These are phyloP conservation scores for Hansfordia pulvinata DNA, from an alignment of 2,329 filamentous ascomycete species.

Conservation along the genomic window DNA sequence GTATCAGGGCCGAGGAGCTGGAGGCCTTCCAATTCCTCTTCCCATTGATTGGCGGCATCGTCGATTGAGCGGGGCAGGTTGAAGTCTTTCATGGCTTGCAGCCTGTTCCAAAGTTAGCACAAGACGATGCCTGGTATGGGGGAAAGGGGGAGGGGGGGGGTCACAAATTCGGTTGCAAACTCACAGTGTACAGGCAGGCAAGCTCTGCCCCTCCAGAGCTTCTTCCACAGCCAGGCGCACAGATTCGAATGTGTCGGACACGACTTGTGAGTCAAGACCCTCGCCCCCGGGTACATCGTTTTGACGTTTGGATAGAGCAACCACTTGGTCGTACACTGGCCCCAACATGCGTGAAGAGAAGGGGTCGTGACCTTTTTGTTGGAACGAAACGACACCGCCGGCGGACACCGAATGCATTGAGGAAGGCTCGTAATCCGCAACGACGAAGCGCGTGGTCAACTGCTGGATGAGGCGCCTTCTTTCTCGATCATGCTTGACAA, in stretches of 20 bases:
- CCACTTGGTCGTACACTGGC: no score
- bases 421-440: neutral
- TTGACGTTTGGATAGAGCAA: no score
- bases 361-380: no score
- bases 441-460: conserved; percentile 1
- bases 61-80: conserved; percentile 5
- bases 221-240: neutral
- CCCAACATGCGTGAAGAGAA: no score
- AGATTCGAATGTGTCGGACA: neutral
- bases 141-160: no score
- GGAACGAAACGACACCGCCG: no score
- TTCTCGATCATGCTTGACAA: no score
- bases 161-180: no score
- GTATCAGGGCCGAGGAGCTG: conserved; percentile 8
- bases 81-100: conserved; percentile 3
- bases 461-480: no score
- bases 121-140: neutral
- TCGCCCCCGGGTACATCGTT: no score
- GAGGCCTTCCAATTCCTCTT: conserved; percentile 11
- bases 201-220: conserved; percentile 1
- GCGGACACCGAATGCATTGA: no score
- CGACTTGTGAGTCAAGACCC: no score
- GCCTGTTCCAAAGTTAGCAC: neutral
- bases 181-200: neutral
- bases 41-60: conserved; percentile 10